phyloP scores from a whole-genome alignment of 2,329 filamentous ascomycete genomes.

The Fonsecaea pugnacius region DNA sequence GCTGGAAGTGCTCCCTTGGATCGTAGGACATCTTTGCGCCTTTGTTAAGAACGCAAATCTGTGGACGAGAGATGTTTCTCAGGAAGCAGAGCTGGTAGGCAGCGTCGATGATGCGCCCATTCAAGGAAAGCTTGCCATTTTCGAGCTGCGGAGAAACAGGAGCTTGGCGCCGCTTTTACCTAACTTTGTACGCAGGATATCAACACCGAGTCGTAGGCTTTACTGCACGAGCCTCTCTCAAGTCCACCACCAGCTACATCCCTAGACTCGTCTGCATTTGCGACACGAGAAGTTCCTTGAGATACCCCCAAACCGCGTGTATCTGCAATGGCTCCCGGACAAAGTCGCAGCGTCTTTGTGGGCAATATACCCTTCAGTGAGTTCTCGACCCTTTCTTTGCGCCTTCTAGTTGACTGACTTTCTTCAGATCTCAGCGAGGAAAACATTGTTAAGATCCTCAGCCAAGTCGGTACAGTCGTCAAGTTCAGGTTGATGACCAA shows the following conservation, averaged over 20 bases:
- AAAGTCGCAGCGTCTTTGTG: conserved; percentile 52
- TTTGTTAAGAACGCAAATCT: conserved; percentile 21
- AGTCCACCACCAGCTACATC: neutral
- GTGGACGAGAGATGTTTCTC: neutral
- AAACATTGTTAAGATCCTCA: conserved; percentile 92
- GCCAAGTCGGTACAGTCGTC: conserved; percentile 83
- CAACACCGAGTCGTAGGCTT: no score
- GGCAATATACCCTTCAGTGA: conserved; percentile 71
- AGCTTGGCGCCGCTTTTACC: conserved; percentile 8
- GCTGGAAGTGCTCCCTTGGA: conserved; percentile 69
- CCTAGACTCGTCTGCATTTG: neutral
- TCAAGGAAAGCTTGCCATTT: neutral
- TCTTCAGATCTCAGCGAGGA: conserved; percentile 87
- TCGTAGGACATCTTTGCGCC: conserved; percentile 41
- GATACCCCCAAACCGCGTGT: neutral
- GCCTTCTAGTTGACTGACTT: conserved; percentile 20
- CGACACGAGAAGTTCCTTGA: neutral
- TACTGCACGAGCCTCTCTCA: neutral
- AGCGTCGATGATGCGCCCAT: conserved; percentile 22
- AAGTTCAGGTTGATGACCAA: conserved; percentile 95
- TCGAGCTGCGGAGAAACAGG: conserved; percentile 10
- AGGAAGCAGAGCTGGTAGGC: conserved; percentile 13
- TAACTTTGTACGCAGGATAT: neutral
- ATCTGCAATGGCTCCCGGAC: conserved; percentile 48
- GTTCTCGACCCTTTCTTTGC: conserved; percentile 55